Evolutionary conservation across 2,329 filamentous ascomycete species (phyloP), one percentile per base, ranked within the genome.

Genomic region (Lanzia echinophila): DNA sequence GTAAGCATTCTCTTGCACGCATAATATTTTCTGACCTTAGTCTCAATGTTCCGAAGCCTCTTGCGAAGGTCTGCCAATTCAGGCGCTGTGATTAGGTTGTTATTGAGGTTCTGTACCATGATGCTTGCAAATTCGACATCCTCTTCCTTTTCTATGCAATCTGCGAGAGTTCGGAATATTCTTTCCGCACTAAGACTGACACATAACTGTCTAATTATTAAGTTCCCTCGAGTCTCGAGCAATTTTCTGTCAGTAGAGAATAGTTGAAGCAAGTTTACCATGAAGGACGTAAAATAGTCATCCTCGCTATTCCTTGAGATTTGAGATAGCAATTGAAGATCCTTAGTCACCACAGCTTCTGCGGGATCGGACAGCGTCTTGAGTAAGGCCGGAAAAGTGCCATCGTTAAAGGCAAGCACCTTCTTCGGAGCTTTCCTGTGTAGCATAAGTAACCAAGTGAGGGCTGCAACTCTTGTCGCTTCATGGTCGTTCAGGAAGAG

Each of bases 41-140:
- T 90, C 69, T 99, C 94, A 1, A 96, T 75, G 63, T 96, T 99
- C 33, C 94, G 81, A 48, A 99, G 74, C 42, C 94, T 79, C 69
- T 96, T 96, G 44, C 94, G 83, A 58, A 99, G 77, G 63, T 97
- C 95, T 1, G 89, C 84, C 31, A 99, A 76, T 70, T 99, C 91
- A 1, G 95, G 94, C 0, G 95, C 94, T 1, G 95, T 99, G 61
- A 99, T 96, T 52, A 99, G 83, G 65, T 99, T 99, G 70, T 99
- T 99, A 73, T 99, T 99, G 50, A 99, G 78, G 65, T 97, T 97
- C 69, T 99, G 94, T 31, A 99, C 90, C 94, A 99, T 99, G 64
- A 99, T 97, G 68, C 92, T 96, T 15, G 94, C 92, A 71, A 99
- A 99, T 69, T 99, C 95, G 41, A 99, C 83, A 68, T 99, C 94